Evolutionary conservation across 108 stramenopile species (phyloP).

Genomic region (Stephanodiscus triporus): DNA sequence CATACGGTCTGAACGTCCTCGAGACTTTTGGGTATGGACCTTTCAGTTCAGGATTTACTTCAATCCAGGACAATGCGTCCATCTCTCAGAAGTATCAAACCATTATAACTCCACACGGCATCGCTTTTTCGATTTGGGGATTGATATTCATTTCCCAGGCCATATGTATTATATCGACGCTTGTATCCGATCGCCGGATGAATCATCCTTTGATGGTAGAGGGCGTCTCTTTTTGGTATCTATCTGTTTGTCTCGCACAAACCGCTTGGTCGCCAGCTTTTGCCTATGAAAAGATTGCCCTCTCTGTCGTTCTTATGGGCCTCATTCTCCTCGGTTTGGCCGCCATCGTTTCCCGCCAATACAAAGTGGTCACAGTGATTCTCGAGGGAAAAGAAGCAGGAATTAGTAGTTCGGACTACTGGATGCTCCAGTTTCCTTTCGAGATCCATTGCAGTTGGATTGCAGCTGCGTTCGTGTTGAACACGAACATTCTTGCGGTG

Average conservation of each 20-base stretch:
- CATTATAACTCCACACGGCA: conserved; percentile 73
- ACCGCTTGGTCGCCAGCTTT: conserved; percentile 71
- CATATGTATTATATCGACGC: conserved; percentile 56
- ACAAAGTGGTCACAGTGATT: not conserved
- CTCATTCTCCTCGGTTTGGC: conserved; percentile 48
- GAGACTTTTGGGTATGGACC: conserved; percentile 61
- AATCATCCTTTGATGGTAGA: conserved; percentile 38
- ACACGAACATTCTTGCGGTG: conserved; percentile 30
- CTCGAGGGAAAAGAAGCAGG: not conserved
- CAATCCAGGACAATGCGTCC: conserved; percentile 30
- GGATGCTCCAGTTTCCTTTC: conserved; percentile 55
- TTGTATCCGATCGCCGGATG: conserved; percentile 28
- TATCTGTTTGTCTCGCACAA: conserved; percentile 61
- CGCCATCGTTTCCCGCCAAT: conserved; percentile 15
- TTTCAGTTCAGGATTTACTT: conserved; percentile 27
- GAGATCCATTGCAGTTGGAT: conserved; percentile 44
- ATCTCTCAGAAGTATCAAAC: conserved; percentile 77
- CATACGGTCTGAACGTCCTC: conserved; percentile 59
- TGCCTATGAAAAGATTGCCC: conserved; percentile 58
- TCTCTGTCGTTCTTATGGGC: conserved; percentile 55
- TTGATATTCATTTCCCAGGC: conserved; percentile 74
- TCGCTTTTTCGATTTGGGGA: conserved; percentile 84
- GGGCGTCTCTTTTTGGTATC: conserved; percentile 56
- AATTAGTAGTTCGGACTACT: conserved; percentile 33
- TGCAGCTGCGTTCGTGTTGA: conserved; percentile 31